Base-by-base conservation (phyloP, 495 filamentous ascomycete genomes). In the Penicillium cataractarum region DNA sequence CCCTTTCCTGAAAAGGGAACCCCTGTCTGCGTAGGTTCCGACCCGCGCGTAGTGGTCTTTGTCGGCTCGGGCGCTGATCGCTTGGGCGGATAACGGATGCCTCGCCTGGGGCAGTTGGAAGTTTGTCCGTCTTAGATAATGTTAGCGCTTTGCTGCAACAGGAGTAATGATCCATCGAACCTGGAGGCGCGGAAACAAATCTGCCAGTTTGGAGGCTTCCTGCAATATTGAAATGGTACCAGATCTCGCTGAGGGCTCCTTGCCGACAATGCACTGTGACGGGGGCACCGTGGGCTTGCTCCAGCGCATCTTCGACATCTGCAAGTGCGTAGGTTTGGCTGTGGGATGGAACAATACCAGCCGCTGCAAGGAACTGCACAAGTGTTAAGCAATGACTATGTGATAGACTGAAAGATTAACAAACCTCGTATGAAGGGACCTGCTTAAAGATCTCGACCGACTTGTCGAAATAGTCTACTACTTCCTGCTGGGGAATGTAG, bases 221-320 rank as follows among this genome's bases (percentile, higher is more conserved):
- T 54, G 84, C 83, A 12, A 96, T 85, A 65, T 93, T 89, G 78
- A 89, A 96, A 62, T 87, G 85, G 70, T 96, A 96, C 90, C 91
- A 95, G 24, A 91, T 86, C 76, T 96, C 89, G 66, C 92, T 88
- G 27, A 97, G 75, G 9, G 79, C 71, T 22, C 80, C 79, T 12
- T 74, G 71, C 0, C 70, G 72, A 74, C 93, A 97, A 49, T 87
- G 84, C 7, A 96, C 78, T 15, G 87, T 87, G 9, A 92, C 91
- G 3, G 80, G 75, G 17, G 84, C 81, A 19, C 91, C 90, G 62
- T 88, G 88, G 33, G 83, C 85, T 8, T 70, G 65, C 35, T 82
- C 77, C n/a, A 96, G 78, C 4, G 89, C 87, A 12, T 74, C 73
- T 58, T 89, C 80, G 60, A 96, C 89, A 40, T 86, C 82, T 3